These are phyloP conservation scores for Yamadazyma oceani DNA, from an alignment of 1,139 yeast genomes.

Conservation along the genomic window DNA sequence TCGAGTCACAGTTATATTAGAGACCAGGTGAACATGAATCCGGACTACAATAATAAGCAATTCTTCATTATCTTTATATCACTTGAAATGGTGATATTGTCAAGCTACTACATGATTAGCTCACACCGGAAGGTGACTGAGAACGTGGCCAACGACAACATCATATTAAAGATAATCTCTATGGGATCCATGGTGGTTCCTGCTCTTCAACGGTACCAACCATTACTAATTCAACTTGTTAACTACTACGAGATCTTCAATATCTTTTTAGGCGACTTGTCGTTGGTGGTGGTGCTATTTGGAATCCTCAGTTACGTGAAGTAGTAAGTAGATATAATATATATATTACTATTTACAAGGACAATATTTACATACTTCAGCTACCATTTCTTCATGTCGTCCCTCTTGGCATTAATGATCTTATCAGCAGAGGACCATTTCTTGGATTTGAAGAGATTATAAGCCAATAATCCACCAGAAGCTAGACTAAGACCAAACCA, in stretches of 20 bases:
- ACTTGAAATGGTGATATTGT: constrained; percentile 34
- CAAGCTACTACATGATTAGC: constrained; percentile 33
- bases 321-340: constrained; percentile 1
- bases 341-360: constrained; percentile 4
- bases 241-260: constrained; percentile 40
- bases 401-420: constrained; percentile 41
- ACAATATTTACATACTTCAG: constrained; percentile 2
- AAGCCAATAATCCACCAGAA: constrained; percentile 61
- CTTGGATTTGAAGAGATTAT: constrained; percentile 32
- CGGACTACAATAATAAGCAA: constrained; percentile 15
- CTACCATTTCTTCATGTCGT: constrained; percentile 31
- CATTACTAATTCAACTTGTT: constrained; percentile 29
- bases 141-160: constrained; percentile 25
- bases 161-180: constrained; percentile 30
- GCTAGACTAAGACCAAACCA: constrained; percentile 88
- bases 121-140: constrained; percentile 26
- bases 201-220: constrained; percentile 28
- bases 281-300: constrained; percentile 39
- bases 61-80: constrained; percentile 35
- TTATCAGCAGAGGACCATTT: constrained; percentile 39
- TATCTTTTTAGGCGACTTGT: constrained; percentile 39
- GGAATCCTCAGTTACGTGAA: constrained; percentile 31
- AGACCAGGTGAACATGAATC: constrained; percentile 9
- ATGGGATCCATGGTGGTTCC: constrained; percentile 42
- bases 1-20: constrained; percentile 29